These are phyloP conservation scores for Aspergillus nanangensis DNA, from an alignment of 495 filamentous ascomycete species.

Conservation along the genomic window DNA sequence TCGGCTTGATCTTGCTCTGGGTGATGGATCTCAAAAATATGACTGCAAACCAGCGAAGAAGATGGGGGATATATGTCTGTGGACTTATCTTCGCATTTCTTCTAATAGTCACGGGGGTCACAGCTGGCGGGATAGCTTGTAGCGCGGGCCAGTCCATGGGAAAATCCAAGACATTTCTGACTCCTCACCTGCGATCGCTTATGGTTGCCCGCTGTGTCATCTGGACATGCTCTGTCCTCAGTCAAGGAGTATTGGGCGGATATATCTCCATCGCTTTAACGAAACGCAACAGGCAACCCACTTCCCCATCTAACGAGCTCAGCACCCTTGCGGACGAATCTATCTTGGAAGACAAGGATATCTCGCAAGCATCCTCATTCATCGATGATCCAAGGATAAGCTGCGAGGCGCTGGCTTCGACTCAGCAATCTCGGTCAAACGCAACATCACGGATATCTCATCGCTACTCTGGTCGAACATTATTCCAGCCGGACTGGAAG, in stretches of 20 bases:
- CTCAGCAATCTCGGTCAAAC: constrained; percentile 14
- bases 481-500: constrained; percentile 25
- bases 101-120: constrained; percentile 22
- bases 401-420: constrained; percentile 2
- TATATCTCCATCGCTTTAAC: constrained; percentile 19
- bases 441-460: constrained; percentile 28
- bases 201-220: constrained; percentile 28
- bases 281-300: constrained; percentile 21
- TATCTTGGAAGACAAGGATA: constrained; percentile 4
- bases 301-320: constrained; percentile 24
- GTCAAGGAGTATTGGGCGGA: constrained; percentile 30
- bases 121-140: constrained; percentile 28
- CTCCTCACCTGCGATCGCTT: constrained; percentile 8
- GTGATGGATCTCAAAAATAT: constrained; percentile 18
- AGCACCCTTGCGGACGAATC: constrained; percentile 18
- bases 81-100: constrained; percentile 23
- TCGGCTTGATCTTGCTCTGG: constrained; percentile 21
- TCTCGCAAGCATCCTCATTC: constrained; percentile 9
- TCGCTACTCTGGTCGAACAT: constrained; percentile 32
- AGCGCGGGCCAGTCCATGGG: constrained; percentile 12
- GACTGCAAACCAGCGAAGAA: constrained; percentile 5
- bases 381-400: constrained; percentile 7
- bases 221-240: constrained; percentile 31
- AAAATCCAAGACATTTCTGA: neutral
- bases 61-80: constrained; percentile 19